phyloP scores from a whole-genome alignment of 1,284 basidiomycete species.

The Cutaneotrichosporon cutaneum region DNA sequence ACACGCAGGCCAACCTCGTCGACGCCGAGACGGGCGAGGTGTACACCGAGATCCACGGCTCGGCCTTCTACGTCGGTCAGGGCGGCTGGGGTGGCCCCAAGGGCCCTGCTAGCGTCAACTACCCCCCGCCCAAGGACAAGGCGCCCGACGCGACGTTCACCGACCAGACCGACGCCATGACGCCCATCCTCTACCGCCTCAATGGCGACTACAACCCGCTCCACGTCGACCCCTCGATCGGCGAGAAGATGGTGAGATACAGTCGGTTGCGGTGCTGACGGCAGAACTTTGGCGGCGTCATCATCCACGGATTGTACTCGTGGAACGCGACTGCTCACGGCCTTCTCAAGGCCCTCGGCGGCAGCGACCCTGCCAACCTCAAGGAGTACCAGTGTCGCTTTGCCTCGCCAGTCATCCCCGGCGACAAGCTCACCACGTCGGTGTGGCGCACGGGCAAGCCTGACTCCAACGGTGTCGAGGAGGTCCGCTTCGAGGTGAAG shows the following conservation, averaged over 20 bases:
- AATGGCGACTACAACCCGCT: slow-evolving; percentile 31
- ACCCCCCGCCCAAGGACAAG: slow-evolving; percentile 17
- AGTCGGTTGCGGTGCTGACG: neutral
- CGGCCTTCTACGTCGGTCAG: slow-evolving; percentile 25
- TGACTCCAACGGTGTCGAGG: slow-evolving; percentile 27
- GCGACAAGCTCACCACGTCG: slow-evolving; percentile 24
- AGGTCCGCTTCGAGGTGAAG: slow-evolving; percentile 24
- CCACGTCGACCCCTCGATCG: slow-evolving; percentile 23
- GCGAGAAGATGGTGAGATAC: slow-evolving; percentile 21
- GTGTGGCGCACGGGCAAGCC: slow-evolving; percentile 21
- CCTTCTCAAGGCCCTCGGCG: slow-evolving; percentile 21
- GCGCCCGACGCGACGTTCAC: slow-evolving; percentile 15
- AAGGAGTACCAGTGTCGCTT: slow-evolving; percentile 27
- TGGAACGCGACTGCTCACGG: slow-evolving; percentile 27
- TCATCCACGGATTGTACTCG: slow-evolving; percentile 28
- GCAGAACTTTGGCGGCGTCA: slow-evolving; percentile 22
- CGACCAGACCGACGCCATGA: slow-evolving; percentile 21
- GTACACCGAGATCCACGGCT: slow-evolving; percentile 14
- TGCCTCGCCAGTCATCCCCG: slow-evolving; percentile 23
- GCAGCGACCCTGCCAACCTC: slow-evolving; percentile 22
- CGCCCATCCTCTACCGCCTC: slow-evolving; percentile 25
- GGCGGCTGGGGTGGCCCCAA: slow-evolving; percentile 28
- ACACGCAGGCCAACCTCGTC: slow-evolving; percentile 25
- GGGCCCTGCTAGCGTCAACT: slow-evolving; percentile 16
- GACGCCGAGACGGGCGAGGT: slow-evolving; percentile 20